These are phyloP conservation scores for Cercospora sojina DNA, from an alignment of 2,329 filamentous ascomycete genomes.

Conservation along the genomic window DNA sequence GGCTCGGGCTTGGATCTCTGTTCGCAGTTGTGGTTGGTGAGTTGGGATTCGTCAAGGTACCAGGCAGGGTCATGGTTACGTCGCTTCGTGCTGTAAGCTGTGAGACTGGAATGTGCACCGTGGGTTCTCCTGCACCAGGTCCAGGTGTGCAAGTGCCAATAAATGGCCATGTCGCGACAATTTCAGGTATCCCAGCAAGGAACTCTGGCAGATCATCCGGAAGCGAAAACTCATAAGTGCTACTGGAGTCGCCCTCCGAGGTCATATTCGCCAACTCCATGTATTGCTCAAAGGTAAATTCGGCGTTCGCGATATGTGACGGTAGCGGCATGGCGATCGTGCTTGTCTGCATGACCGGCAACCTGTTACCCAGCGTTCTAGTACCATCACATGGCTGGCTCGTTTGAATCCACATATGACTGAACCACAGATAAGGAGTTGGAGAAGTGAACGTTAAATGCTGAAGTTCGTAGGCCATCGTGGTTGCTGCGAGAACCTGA, in stretches of 20 bases:
- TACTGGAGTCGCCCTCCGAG: background rate
- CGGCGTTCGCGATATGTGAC: background rate
- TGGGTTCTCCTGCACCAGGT: constrained; percentile 4
- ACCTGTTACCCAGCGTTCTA: background rate
- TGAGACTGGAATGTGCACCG: constrained; percentile 5
- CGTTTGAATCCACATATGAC: constrained; percentile 3
- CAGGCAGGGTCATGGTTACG: constrained; percentile 4
- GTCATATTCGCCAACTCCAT: constrained; percentile 3
- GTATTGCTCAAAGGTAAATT: constrained; percentile 8
- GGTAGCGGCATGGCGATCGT: constrained; percentile 8
- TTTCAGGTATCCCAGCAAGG: constrained; percentile 6
- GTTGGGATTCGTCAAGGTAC: background rate
- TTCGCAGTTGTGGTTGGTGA: background rate
- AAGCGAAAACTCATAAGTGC: constrained; percentile 2
- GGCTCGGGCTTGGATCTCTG: background rate
- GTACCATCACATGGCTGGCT: constrained; percentile 1
- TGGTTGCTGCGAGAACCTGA: constrained; percentile 2
- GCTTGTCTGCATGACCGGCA: constrained; percentile 4
- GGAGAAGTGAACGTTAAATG: constrained; percentile 7
- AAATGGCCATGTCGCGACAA: background rate
- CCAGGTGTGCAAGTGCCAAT: background rate
- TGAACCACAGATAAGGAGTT: constrained; percentile 2
- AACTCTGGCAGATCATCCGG: constrained; percentile 7
- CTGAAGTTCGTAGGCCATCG: constrained; percentile 6
- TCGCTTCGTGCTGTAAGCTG: constrained; percentile 4